These are phyloP conservation scores for Diospyros kaki DNA, from an alignment of 148 eudicot species.

Conservation along the genomic window DNA sequence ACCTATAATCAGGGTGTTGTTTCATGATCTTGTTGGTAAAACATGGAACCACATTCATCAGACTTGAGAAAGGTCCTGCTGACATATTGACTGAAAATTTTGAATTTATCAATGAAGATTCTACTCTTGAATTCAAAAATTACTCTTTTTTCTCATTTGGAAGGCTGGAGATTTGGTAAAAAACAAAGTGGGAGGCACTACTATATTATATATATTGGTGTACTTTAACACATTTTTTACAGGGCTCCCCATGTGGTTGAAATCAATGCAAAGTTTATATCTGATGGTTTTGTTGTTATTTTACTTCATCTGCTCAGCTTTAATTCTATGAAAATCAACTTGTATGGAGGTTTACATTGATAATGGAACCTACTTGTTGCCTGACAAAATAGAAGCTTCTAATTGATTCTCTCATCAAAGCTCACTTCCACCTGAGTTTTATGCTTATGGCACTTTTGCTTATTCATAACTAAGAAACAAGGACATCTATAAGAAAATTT, in stretches of 20 bases:
- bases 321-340: too few species aligned
- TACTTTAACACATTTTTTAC: background rate
- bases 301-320: background rate
- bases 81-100: background rate
- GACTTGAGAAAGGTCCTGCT: conserved; percentile 3
- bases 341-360: too few species aligned
- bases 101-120: too few species aligned
- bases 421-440: too few species aligned
- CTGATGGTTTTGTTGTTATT: background rate
- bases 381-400: too few species aligned
- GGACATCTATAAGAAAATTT: too few species aligned
- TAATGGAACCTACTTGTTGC: too few species aligned
- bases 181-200: background rate
- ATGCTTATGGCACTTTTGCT: too few species aligned
- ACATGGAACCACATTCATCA: background rate
- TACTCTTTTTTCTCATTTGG: background rate
- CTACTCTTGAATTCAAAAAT: background rate
- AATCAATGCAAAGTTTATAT: background rate
- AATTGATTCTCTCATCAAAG: too few species aligned
- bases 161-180: background rate
- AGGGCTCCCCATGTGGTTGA: background rate
- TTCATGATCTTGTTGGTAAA: background rate
- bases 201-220: background rate
- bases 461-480: too few species aligned
- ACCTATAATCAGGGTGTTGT: background rate